Evolutionary conservation across 441 rosid genomes (phyloP).

Genomic region (Corymbia calophylla): DNA sequence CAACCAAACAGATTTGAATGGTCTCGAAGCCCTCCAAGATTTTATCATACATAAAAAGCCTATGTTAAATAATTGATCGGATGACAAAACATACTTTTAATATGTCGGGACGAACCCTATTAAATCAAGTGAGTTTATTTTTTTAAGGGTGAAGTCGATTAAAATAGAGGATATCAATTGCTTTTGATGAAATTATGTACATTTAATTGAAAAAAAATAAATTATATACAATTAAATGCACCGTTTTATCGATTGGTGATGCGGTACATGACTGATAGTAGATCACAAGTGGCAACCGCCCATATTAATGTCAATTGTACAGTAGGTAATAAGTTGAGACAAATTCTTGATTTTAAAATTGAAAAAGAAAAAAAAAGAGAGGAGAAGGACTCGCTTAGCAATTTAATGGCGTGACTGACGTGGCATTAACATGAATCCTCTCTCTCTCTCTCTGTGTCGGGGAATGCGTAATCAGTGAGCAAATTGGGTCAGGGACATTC

Average conservation of each 20-base stretch:
- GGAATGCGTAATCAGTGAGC: not conserved
- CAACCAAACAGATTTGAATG: rapidly evolving
- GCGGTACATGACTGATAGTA: not conserved
- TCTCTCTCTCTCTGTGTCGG: too few relatives aligned
- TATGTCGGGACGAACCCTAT: rapidly evolving
- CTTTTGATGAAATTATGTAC: not conserved
- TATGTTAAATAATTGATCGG: too few relatives aligned
- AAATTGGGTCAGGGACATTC: not conserved
- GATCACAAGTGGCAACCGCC: not conserved
- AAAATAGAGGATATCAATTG: not conserved
- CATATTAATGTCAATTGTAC: not conserved
- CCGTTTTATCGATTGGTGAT: not conserved
- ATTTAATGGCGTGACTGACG: not conserved
- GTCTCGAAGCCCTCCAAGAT: not conserved
- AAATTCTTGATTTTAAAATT: not conserved
- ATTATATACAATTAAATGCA: too few relatives aligned
- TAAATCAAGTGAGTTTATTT: not conserved
- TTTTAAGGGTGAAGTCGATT: not conserved
- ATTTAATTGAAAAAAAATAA: too few relatives aligned
- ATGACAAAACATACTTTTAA: not conserved
- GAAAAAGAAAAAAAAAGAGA: not conserved
- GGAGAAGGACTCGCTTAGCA: not conserved
- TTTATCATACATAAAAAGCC: not conserved
- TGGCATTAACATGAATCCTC: not conserved
- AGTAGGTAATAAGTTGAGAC: not conserved